phyloP scores from a whole-genome alignment of 2,329 filamentous ascomycete species.

The Pseudogymnoascus sp. region DNA sequence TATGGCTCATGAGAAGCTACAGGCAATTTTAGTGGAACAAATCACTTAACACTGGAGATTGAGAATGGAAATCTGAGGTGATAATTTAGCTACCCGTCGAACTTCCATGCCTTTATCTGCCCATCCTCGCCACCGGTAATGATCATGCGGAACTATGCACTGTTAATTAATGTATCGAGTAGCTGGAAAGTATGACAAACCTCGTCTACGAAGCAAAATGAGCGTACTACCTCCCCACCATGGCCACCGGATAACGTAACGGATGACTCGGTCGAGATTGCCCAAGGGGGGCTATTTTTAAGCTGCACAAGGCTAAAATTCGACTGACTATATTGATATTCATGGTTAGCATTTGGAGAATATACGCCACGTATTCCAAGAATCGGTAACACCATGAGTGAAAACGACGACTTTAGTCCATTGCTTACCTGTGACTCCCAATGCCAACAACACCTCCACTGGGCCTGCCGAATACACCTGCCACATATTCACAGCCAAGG shows the following conservation, averaged over 20 bases:
- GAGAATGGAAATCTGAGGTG: background rate
- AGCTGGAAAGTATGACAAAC: conserved; percentile 25
- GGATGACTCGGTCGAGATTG: conserved; percentile 44
- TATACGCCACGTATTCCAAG: background rate
- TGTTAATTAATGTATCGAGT: conserved; percentile 16
- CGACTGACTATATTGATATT: conserved; percentile 35
- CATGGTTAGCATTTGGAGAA: conserved; percentile 21
- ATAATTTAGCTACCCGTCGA: background rate
- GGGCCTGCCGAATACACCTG: conserved; percentile 54
- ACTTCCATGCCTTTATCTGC: conserved; percentile 31
- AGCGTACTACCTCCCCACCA: conserved; percentile 54
- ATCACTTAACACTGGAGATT: background rate
- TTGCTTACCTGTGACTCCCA: conserved; percentile 57
- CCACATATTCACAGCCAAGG: conserved; percentile 67
- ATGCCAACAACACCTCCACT: conserved; percentile 55
- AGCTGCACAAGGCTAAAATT: conserved; percentile 55
- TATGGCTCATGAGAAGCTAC: background rate
- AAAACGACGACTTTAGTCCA: conserved; percentile 12
- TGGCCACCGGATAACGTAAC: conserved; percentile 56
- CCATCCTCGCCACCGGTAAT: conserved; percentile 34
- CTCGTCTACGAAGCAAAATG: conserved; percentile 56
- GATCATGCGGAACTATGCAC: conserved; percentile 22
- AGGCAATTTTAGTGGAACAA: background rate
- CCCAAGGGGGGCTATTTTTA: conserved; percentile 41
- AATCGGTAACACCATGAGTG: conserved; percentile 22